Percentiles rank a stretch among this genome's conserved stretches.
Evolutionary conservation across 2,329 filamentous ascomycete species (phyloP).

Genomic region (Paracamarosporium sp.): DNA sequence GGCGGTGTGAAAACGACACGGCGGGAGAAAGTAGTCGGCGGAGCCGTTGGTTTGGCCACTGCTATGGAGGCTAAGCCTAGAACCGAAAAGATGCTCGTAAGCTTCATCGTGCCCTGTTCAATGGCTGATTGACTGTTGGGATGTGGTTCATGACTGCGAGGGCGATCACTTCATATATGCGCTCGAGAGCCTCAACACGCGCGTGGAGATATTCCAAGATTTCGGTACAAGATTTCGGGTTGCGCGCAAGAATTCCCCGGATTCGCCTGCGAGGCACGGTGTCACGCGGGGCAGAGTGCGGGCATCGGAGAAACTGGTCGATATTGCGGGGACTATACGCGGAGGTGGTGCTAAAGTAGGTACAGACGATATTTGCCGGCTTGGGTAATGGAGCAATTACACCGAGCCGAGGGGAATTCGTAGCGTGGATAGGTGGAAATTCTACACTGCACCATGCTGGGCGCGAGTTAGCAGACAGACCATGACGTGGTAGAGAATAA

Average conservation of each 20-base stretch:
- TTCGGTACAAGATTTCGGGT: neutral
- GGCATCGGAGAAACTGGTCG: conserved; percentile 29
- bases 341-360: conserved; percentile 21
- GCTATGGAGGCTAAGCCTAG: conserved; percentile 16
- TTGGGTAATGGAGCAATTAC: conserved; percentile 6
- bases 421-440: conserved; percentile 17
- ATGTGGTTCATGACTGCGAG: neutral
- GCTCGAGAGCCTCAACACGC: neutral
- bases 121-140: neutral
- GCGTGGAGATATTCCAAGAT: neutral
- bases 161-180: neutral
- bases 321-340: conserved; percentile 29
- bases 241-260: conserved; percentile 5
- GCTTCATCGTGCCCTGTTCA: conserved; percentile 35
- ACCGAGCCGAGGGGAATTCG: conserved; percentile 12
- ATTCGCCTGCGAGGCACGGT: conserved; percentile 1
- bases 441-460: neutral
- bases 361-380: conserved; percentile 22
- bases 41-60: conserved; percentile 25
- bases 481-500: neutral
- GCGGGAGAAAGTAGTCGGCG: conserved; percentile 38
- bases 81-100: conserved; percentile 32
- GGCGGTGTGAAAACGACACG: conserved; percentile 53
- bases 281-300: conserved; percentile 20
- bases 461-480: neutral